Evolutionary conservation across 75 land plant genomes (phyloP).

Genomic region (Selaginella tamariscina): DNA sequence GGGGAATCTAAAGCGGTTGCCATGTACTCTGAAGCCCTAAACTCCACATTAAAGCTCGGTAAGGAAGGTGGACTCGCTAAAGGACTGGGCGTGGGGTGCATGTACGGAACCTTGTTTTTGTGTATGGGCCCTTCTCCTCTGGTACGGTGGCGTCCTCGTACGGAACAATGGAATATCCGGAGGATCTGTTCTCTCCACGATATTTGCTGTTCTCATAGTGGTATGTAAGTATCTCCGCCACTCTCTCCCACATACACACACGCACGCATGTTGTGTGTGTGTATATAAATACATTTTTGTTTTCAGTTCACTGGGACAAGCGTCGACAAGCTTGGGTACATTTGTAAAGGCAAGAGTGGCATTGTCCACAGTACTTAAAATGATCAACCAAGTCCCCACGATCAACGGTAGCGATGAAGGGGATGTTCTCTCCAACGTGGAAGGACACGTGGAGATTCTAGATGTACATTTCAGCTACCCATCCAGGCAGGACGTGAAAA

Average conservation of each 20-base stretch:
- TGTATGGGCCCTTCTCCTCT: conserved; percentile 17
- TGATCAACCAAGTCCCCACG: neutral
- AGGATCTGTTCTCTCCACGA: neutral
- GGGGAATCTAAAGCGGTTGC: conserved; percentile 26
- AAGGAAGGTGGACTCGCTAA: conserved; percentile 22
- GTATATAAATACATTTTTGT: no score
- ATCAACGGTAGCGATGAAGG: neutral
- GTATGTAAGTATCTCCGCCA: conserved; percentile 6
- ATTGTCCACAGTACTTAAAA: neutral
- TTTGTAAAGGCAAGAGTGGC: conserved; percentile 3
- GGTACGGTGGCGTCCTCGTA: conserved; percentile 22
- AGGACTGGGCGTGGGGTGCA: conserved; percentile 22
- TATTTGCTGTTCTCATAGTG: conserved; percentile 1
- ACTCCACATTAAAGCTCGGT: conserved; percentile 11
- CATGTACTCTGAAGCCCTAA: conserved; percentile 13
- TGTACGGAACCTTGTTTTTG: conserved; percentile 7
- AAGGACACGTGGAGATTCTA: neutral
- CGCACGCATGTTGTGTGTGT: no score
- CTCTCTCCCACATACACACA: no score
- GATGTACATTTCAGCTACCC: conserved; percentile 4
- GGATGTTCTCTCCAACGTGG: neutral
- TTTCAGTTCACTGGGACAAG: conserved; percentile 7
- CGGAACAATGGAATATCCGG: neutral
- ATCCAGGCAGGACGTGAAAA: neutral
- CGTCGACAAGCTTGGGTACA: neutral